Percentiles rank a stretch among this genome's conserved stretches.
phyloP scores from a whole-genome alignment of 2,329 filamentous ascomycete genomes.

The Fusarium sterilihyphosum region DNA sequence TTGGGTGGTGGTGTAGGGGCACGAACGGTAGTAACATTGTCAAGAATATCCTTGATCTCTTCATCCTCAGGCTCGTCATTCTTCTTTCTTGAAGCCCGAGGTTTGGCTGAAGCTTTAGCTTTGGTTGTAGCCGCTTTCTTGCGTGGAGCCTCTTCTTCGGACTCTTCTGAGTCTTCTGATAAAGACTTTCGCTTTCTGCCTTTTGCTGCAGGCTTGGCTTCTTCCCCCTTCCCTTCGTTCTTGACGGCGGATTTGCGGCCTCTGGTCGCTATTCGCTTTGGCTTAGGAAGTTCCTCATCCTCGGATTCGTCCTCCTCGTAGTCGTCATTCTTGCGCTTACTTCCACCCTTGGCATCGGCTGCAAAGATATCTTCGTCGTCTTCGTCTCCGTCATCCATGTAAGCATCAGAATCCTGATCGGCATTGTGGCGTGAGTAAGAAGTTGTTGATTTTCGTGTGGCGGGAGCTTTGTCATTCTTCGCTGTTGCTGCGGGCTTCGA shows the following conservation, averaged over 20 bases:
- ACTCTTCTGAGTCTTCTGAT: conserved; percentile 62
- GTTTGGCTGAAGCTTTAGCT: conserved; percentile 66
- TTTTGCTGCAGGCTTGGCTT: conserved; percentile 46
- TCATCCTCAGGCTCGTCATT: conserved; percentile 73
- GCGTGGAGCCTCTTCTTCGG: conserved; percentile 68
- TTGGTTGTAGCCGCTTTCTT: conserved; percentile 70
- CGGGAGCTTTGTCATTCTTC: conserved; percentile 44
- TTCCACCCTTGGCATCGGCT: conserved; percentile 72
- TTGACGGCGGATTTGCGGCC: conserved; percentile 43
- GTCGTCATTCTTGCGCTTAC: conserved; percentile 77
- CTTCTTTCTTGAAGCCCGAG: conserved; percentile 72
- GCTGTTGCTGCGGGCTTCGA: conserved; percentile 43
- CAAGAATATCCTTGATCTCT: conserved; percentile 81
- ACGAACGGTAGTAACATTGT: conserved; percentile 84
- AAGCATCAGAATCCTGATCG: conserved; percentile 65
- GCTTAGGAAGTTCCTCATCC: conserved; percentile 70
- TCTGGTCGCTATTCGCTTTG: conserved; percentile 65
- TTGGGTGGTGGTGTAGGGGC: conserved; percentile 85
- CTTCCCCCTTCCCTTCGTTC: conserved; percentile 33
- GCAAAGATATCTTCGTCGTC: conserved; percentile 86
- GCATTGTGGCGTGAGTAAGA: conserved; percentile 53
- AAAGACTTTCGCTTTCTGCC: conserved; percentile 69
- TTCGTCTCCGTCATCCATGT: conserved; percentile 73
- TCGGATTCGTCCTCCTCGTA: conserved; percentile 80
- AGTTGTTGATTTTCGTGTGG: conserved; percentile 56